Percentiles rank a stretch among this genome's conserved stretches.
phyloP scores from a whole-genome alignment of 1,139 yeast species.

The Hanseniaspora sp. region DNA sequence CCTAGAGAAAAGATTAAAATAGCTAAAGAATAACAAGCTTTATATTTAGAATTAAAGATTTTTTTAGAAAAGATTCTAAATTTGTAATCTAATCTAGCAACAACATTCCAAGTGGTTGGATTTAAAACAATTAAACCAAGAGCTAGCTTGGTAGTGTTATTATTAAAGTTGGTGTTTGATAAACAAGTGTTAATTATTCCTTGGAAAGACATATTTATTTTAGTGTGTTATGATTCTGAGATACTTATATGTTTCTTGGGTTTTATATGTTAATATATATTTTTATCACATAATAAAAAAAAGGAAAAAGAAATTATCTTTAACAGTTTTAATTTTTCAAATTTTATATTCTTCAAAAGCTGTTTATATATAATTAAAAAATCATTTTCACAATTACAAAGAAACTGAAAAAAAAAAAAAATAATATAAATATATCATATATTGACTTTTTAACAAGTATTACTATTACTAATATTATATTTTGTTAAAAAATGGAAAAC shows the following conservation, averaged over 20 bases:
- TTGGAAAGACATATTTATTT: conserved; percentile 11
- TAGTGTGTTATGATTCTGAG: not conserved
- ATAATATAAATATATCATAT: too few species aligned
- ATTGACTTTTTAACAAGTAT: too few species aligned
- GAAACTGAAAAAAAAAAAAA: too few species aligned
- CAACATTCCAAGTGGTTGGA: conserved; percentile 91
- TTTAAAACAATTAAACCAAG: conserved; percentile 66
- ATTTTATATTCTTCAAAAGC: too few species aligned
- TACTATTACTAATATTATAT: too few species aligned
- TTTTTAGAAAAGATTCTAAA: conserved; percentile 59
- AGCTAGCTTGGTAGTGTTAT: conserved; percentile 30
- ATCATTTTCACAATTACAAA: too few species aligned
- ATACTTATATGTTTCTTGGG: not conserved
- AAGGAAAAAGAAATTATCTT: not conserved
- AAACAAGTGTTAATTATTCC: conserved; percentile 13
- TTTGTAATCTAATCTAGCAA: conserved; percentile 74
- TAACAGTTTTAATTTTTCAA: too few species aligned
- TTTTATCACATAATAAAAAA: too few species aligned
- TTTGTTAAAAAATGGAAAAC: too few species aligned
- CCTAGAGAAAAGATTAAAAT: conserved; percentile 74
- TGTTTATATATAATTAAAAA: too few species aligned
- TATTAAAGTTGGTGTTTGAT: conserved; percentile 18
- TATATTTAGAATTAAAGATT: conserved; percentile 51
- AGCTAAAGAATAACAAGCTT: conserved; percentile 80
- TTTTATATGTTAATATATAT: not conserved